Evolutionary conservation across 139 green algal species (phyloP).

Genomic region (Diplosphaera chodatii): DNA sequence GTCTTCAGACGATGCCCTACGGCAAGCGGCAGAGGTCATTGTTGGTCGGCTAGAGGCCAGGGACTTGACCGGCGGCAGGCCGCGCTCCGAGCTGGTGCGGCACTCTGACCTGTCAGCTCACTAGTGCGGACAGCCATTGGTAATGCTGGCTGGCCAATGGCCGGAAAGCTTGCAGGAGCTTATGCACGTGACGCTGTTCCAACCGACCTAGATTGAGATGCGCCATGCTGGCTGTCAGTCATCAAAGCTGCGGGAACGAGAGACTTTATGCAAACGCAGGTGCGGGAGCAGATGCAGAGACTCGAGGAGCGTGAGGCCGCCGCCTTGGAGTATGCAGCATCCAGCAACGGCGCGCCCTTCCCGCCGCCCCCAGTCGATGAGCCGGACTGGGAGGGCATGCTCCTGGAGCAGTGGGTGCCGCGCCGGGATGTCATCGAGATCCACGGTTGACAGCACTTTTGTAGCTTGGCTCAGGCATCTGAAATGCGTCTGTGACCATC

Average conservation of each 20-base stretch:
- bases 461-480: too few species aligned
- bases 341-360: slow-evolving; percentile 10
- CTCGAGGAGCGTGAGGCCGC: slow-evolving; percentile 19
- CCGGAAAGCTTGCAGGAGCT: too few species aligned
- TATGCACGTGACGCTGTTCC: too few species aligned
- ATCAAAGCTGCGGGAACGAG: too few species aligned
- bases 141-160: too few species aligned
- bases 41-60: slow-evolving; percentile 34
- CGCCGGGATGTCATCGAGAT: neutral
- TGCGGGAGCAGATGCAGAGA: slow-evolving; percentile 30
- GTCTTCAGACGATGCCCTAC: slow-evolving; percentile 1
- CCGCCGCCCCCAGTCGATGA: slow-evolving; percentile 12
- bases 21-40: slow-evolving; percentile 38
- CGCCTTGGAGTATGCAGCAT: slow-evolving; percentile 8
- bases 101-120: too few species aligned
- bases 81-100: slow-evolving; percentile 28
- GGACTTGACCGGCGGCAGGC: slow-evolving; percentile 23
- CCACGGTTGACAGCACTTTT: neutral
- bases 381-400: neutral
- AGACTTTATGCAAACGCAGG: slow-evolving; percentile 3
- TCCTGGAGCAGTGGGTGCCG: neutral
- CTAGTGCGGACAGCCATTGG: too few species aligned
- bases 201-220: too few species aligned
- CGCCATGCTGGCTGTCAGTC: too few species aligned
- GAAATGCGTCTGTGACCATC: too few species aligned